Base-by-base conservation (phyloP, 192 early-diverging fungal species). In the Pilaira anomala region DNA sequence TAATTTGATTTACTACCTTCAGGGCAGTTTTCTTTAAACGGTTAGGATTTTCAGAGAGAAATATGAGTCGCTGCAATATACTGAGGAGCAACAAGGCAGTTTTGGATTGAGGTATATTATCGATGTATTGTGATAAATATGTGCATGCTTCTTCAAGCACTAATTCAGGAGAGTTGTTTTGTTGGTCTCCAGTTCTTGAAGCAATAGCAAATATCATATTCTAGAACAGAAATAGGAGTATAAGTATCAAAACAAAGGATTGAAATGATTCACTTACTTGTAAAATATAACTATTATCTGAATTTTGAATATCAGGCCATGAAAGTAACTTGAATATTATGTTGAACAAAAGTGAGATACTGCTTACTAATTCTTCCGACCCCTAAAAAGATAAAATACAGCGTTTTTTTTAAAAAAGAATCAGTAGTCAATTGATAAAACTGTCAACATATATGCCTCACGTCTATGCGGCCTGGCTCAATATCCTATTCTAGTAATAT, bases 51-150 rank as follows among this genome's bases (percentile, higher is more conserved):
- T 71, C 60, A 1, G 77, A 69, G 16, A 85, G 44, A 19, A 59
- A 58, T 52, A 71, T 50, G n/a, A 79, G 54, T n/a, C 69, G 73
- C 8, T 69, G 58, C 3, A 82, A 39, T 5, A 77, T 56, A 21
- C 80, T 78, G 19, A 73, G 65, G 3, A 80, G 41, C 18, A 60
- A 50, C 6, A 73, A 74, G 0, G 83, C 77, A 0, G 68, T 68
- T 49, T 76, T 69, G 30, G 68, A 72, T 50, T 67, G 73, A n/a
- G 77, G 75, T 53, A 79, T 67, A 53, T 64, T 67, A 9, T 66
- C 61, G 2, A 61, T 58, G 63, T 78, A 82, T 1, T 36, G 40
- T 0, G 62, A 56, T 18, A 85, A 26, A 39, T 71, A 76, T 2
- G 48, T 41, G 45, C 77, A 82, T 13, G 77, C 77, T 14, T 70